These are phyloP conservation scores for Boletus reticuloceps DNA, from an alignment of 768 basidiomycete genomes.

Conservation along the genomic window DNA sequence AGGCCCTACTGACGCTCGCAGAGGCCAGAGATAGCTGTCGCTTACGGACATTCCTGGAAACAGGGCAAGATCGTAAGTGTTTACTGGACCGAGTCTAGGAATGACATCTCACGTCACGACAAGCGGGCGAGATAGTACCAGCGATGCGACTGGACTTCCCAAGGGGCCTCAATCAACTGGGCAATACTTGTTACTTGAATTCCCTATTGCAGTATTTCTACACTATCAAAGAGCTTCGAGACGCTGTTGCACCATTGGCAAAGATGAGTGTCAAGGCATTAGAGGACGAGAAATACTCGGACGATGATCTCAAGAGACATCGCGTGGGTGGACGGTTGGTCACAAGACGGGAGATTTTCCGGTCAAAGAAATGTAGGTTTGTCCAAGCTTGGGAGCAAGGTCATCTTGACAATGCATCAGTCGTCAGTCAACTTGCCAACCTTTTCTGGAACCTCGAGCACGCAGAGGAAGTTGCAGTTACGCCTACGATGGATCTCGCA, in stretches of 20 bases:
- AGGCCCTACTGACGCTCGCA: conserved; percentile 72
- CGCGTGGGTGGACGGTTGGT: conserved; percentile 87
- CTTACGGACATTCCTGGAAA: conserved; percentile 59
- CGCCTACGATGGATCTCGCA: conserved; percentile 82
- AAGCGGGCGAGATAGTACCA: conserved; percentile 64
- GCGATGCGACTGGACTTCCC: conserved; percentile 66
- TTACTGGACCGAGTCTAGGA: background rate
- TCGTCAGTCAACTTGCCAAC: conserved; percentile 74
- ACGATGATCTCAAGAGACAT: conserved; percentile 79
- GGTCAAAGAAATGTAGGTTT: conserved; percentile 79
- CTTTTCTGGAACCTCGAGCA: conserved; percentile 78
- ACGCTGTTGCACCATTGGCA: conserved; percentile 63
- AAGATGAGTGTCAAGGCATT: conserved; percentile 51
- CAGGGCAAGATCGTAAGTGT: conserved; percentile 74
- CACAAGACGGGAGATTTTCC: conserved; percentile 73
- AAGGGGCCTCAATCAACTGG: conserved; percentile 83
- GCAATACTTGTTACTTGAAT: conserved; percentile 87
- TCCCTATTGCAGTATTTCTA: conserved; percentile 86
- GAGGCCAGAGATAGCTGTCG: conserved; percentile 73
- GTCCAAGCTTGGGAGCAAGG: background rate
- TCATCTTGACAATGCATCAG: conserved; percentile 38
- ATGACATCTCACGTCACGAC: conserved; percentile 2
- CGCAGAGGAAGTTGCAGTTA: conserved; percentile 63
- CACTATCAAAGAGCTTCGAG: conserved; percentile 88
- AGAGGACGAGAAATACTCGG: conserved; percentile 70